These are phyloP conservation scores for Periconia sp. DNA, from an alignment of 2,329 filamentous ascomycete species.

Conservation along the genomic window DNA sequence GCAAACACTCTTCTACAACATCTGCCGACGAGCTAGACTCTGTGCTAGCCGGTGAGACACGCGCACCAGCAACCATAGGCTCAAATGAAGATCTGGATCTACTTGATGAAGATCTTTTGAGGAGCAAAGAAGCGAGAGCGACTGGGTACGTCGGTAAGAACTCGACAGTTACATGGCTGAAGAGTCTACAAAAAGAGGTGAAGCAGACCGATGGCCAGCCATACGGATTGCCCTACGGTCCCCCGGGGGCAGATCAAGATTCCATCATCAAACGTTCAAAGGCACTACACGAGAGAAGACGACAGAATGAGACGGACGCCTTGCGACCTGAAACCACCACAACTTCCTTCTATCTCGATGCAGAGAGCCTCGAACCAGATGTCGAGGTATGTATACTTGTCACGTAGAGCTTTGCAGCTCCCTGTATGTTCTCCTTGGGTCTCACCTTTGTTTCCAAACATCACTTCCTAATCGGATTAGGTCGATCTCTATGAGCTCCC, in stretches of 20 bases:
- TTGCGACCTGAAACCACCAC: conserved; percentile 9
- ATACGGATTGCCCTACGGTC: conserved; percentile 15
- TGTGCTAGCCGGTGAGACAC: neutral
- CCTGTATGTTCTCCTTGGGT: neutral
- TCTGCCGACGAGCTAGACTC: neutral
- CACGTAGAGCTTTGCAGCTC: neutral
- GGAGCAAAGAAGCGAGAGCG: conserved; percentile 10
- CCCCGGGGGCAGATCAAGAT: conserved; percentile 1
- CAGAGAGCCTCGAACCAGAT: conserved; percentile 18
- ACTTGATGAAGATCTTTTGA: conserved; percentile 15
- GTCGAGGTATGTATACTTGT: neutral
- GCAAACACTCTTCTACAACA: neutral
- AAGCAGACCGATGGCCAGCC: neutral
- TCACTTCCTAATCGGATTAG: too few relatives aligned
- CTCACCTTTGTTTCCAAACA: too few relatives aligned
- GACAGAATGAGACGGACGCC: neutral
- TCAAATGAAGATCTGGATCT: conserved; percentile 19
- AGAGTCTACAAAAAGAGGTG: conserved; percentile 10
- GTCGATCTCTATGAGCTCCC: conserved; percentile 28
- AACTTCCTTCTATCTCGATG: conserved; percentile 28
- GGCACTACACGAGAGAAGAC: neutral
- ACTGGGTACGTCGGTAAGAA: conserved; percentile 19
- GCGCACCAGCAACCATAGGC: neutral
- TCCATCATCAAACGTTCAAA: neutral
- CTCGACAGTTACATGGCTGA: conserved; percentile 17